Evolutionary conservation across 306 rosid genomes (phyloP), one percentile per base, ranked within the genome.

Genomic region (Corylus americana): DNA sequence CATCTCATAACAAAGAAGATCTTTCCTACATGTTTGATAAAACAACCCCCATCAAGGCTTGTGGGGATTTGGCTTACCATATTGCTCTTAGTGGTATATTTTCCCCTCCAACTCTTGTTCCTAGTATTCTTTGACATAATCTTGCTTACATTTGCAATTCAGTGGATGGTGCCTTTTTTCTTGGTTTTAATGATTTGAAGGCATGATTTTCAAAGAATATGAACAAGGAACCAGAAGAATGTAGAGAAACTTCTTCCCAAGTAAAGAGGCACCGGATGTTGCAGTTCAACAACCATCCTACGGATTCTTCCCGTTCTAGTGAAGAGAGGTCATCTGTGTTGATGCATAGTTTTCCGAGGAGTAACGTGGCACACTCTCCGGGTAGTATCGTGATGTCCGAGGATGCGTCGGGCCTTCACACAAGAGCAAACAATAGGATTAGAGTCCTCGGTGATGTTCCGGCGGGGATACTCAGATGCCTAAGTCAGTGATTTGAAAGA

Each of bases 21-120:
- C 75, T 88, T 62, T 87, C 97, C 22, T 86, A 77, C 77, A 82
- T 91, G 92, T 71, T 92, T n/a, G 93, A 88, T 61, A 93, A 91
- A 88, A 78, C 97, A 81, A 92, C 98, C 72, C 98, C 98, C 25
- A 90, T 90, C 73, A 94, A 92, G 85, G 97, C 91, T 88, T 92
- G 97, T 55, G 91, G 89, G 76, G 91, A 92, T 72, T 87, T 90
- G 80, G 89, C 89, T 25, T 86, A 79, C 80, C 90, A 87, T 66
- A 84, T 82, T 64, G 76, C 77, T 58, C 73, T 73, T 79, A 77
- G 71, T 77, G 93, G 97, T 87, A 85, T 78, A 79, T 31, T 6
- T 55, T 74, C 69, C 73, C 54, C 61, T 27, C 12, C 54, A 37
- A 54, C 39, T 4, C 71, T 53, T 42, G 49, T 39, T 39, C 51